phyloP scores from a whole-genome alignment of 1,284 basidiomycete genomes.

The Cutaneotrichosporon sp. region DNA sequence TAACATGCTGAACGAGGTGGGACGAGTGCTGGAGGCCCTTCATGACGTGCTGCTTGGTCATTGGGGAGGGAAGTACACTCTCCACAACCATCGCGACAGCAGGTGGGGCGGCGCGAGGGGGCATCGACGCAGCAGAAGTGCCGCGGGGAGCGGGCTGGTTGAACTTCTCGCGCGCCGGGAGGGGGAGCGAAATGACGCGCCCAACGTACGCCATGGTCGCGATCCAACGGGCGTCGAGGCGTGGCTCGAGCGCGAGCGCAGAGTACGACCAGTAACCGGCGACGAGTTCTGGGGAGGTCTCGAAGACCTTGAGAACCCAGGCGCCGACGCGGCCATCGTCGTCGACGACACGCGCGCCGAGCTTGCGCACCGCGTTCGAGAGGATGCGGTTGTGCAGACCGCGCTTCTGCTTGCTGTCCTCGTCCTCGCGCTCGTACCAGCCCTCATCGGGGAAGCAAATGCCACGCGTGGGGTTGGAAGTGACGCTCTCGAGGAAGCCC shows the following conservation, averaged over 20 bases:
- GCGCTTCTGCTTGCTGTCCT: slow-evolving; percentile 31
- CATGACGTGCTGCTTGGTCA: slow-evolving; percentile 69
- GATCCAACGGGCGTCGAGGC: slow-evolving; percentile 85
- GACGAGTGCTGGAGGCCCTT: slow-evolving; percentile 73
- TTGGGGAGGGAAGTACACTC: slow-evolving; percentile 71
- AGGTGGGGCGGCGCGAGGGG: slow-evolving; percentile 70
- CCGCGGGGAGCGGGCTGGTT: slow-evolving; percentile 39
- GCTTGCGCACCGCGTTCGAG: slow-evolving; percentile 67
- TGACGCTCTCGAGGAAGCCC: slow-evolving; percentile 85
- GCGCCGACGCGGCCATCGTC: slow-evolving; percentile 78
- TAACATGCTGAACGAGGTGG: slow-evolving; percentile 77
- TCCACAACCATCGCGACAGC: slow-evolving; percentile 68
- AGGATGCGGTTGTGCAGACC: slow-evolving; percentile 80
- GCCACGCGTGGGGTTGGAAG: slow-evolving; percentile 76
- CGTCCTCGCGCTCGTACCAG: slow-evolving; percentile 74
- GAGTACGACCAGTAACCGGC: slow-evolving; percentile 75
- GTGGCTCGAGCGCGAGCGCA: slow-evolving; percentile 77
- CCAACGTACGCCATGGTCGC: slow-evolving; percentile 81
- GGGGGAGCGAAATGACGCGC: slow-evolving; percentile 69
- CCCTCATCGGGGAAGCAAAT: slow-evolving; percentile 86
- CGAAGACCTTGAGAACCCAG: slow-evolving; percentile 73
- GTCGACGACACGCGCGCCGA: slow-evolving; percentile 70
- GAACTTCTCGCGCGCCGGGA: slow-evolving; percentile 66
- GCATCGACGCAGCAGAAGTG: slow-evolving; percentile 39
- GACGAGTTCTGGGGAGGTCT: slow-evolving; percentile 82